These are phyloP conservation scores for Amanita thiersii DNA, from an alignment of 768 basidiomycete species.

Conservation along the genomic window DNA sequence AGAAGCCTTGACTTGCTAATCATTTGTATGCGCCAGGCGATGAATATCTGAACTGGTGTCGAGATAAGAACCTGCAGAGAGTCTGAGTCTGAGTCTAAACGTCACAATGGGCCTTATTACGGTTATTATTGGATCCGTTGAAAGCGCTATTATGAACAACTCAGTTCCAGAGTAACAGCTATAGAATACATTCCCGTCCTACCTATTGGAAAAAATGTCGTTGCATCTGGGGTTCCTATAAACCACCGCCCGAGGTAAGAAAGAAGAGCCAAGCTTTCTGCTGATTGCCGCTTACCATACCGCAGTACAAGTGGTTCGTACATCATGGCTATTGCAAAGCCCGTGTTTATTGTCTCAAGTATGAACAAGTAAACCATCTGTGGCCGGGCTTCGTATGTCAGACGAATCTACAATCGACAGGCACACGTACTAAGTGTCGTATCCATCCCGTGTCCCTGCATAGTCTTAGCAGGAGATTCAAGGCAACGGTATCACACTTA, in stretches of 20 bases:
- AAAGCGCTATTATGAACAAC: not conserved
- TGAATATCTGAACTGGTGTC: conserved; percentile 32
- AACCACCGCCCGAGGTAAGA: not conserved
- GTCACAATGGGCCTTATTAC: conserved; percentile 13
- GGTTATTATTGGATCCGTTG: conserved; percentile 24
- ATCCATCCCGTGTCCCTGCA: conserved; percentile 25
- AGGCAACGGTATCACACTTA: conserved; percentile 10
- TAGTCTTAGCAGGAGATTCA: not conserved
- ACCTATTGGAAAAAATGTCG: conserved; percentile 21
- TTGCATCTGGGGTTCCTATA: conserved; percentile 15
- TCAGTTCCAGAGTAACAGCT: not conserved
- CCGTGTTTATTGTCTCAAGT: conserved; percentile 28
- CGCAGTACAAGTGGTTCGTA: conserved; percentile 31
- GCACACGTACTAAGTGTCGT: conserved; percentile 19
- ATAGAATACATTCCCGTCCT: conserved; percentile 14
- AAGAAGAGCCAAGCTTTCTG: not conserved
- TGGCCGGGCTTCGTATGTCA: not conserved
- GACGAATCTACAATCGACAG: not conserved
- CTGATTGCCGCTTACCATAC: conserved; percentile 19
- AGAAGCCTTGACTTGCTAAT: conserved; percentile 22
- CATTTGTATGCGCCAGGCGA: conserved; percentile 29
- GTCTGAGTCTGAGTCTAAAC: not conserved
- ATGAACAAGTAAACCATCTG: conserved; percentile 26
- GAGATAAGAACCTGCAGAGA: conserved; percentile 26
- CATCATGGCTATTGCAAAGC: conserved; percentile 24